Conservation (phyloP, 768 basidiomycete species). For the Leccinum aurantiacum region DNA sequence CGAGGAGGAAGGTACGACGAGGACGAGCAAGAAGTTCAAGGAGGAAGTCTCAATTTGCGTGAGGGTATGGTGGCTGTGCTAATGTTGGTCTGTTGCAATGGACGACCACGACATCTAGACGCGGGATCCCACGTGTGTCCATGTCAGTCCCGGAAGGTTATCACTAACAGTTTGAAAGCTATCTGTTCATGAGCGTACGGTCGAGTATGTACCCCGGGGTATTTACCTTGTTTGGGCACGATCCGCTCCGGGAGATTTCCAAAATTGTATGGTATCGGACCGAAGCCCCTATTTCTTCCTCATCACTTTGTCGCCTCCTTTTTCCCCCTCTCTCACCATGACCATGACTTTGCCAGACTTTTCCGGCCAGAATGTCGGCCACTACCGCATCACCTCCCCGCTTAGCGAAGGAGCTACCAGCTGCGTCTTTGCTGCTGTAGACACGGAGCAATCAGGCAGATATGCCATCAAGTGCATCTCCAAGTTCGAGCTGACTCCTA, state of each 20-base stretch:
- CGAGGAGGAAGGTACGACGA: constrained; percentile 5
- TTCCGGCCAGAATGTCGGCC: constrained; percentile 52
- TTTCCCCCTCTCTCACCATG: neutral
- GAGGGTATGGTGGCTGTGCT: constrained; percentile 20
- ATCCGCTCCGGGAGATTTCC: neutral
- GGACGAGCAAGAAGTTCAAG: no score
- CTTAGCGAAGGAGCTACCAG: constrained; percentile 79
- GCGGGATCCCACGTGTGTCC: no score
- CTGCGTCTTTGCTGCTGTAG: constrained; percentile 71
- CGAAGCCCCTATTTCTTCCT: neutral
- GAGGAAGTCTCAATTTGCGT: neutral
- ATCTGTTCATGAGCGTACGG: no score
- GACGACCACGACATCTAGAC: neutral
- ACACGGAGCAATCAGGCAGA: constrained; percentile 42
- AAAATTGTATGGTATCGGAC: neutral
- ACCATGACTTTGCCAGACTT: constrained; percentile 45
- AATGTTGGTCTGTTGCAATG: neutral
- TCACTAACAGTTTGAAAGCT: neutral
- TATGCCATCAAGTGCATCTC: constrained; percentile 79
- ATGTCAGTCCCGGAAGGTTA: no score
- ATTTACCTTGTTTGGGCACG: neutral
- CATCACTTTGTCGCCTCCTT: no score
- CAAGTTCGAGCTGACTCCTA: constrained; percentile 52
- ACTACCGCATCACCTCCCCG: constrained; percentile 56
- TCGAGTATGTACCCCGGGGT: neutral